Evolutionary conservation across 1,284 basidiomycete genomes (phyloP).

Genomic region (Pseudozyma pruni): DNA sequence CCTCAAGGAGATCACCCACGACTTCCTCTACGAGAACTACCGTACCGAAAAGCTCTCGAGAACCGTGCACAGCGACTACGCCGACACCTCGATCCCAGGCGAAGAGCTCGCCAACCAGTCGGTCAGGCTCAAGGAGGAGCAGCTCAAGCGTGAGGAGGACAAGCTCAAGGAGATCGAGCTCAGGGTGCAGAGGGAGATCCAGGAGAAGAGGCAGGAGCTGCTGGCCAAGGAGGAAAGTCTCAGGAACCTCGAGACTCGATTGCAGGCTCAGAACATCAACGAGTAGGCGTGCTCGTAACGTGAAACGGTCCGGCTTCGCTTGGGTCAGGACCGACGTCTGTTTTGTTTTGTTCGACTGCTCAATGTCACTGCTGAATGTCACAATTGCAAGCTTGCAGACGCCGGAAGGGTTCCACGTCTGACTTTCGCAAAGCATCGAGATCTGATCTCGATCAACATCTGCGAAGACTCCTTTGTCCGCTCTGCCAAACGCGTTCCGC

Average conservation of each 20-base stretch:
- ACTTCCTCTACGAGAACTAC: constrained; percentile 88
- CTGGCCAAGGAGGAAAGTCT: constrained; percentile 70
- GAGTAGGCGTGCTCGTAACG: constrained; percentile 15
- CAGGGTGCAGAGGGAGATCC: constrained; percentile 97
- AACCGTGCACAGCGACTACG: constrained; percentile 81
- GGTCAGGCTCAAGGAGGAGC: constrained; percentile 97
- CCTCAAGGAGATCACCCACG: constrained; percentile 88
- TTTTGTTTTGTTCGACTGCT: not conserved
- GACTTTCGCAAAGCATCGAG: no score
- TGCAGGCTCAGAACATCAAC: constrained; percentile 73
- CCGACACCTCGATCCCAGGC: constrained; percentile 70
- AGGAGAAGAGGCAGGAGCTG: constrained; percentile 96
- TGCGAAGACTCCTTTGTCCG: no score
- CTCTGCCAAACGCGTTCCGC: not conserved
- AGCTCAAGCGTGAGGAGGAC: constrained; percentile 84
- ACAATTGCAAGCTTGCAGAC: no score
- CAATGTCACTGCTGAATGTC: constrained; percentile 4
- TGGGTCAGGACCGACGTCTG: not conserved
- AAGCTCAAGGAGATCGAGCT: constrained; percentile 97
- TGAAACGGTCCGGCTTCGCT: not conserved
- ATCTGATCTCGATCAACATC: not conserved
- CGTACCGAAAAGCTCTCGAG: constrained; percentile 97
- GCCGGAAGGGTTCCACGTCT: no score
- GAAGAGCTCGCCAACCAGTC: constrained; percentile 97
- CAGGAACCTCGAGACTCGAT: constrained; percentile 87